phyloP scores from a whole-genome alignment of 192 early-diverging fungal genomes.

The Coemansia sp. region DNA sequence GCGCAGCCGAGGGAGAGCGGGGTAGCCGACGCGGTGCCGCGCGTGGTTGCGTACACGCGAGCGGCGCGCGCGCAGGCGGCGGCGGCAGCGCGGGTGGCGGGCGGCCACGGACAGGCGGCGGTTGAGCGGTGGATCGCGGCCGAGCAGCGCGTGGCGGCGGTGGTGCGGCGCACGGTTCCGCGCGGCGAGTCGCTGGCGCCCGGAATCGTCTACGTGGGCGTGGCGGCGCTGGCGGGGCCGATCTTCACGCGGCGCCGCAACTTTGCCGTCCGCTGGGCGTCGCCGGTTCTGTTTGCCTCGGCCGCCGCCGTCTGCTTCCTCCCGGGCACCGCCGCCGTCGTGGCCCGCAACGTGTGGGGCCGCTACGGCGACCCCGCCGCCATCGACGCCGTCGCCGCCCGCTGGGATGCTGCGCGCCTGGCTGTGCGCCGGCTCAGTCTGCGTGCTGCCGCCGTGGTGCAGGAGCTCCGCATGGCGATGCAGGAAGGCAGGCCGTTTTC shows the following conservation, averaged over 20 bases:
- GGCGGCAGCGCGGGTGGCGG: background rate
- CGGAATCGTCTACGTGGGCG: conserved; percentile 46
- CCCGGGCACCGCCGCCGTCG: conserved; percentile 47
- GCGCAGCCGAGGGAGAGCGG: background rate
- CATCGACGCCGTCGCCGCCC: conserved; percentile 12
- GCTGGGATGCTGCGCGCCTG: conserved; percentile 5
- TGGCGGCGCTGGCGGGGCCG: conserved; percentile 48
- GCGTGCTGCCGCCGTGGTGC: conserved; percentile 12
- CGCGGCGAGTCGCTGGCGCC: conserved; percentile 39
- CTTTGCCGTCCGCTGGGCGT: conserved; percentile 39
- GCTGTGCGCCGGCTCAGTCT: background rate
- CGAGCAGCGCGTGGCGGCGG: conserved; percentile 15
- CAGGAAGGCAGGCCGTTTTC: conserved; percentile 36
- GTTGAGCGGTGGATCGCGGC: conserved; percentile 26
- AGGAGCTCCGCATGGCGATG: conserved; percentile 38
- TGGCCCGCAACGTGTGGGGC: conserved; percentile 48
- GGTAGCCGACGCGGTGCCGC: conserved; percentile 5
- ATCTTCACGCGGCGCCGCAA: conserved; percentile 47
- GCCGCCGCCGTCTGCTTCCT: conserved; percentile 32
- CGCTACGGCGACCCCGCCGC: conserved; percentile 43
- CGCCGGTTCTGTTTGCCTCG: conserved; percentile 45
- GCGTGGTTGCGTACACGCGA: conserved; percentile 9
- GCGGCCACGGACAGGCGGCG: conserved; percentile 17
- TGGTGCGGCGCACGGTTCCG: conserved; percentile 38
- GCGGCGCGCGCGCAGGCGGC: conserved; percentile 10